phyloP scores from a whole-genome alignment of 805 yeast genomes.

The Suhomyces prunicola region DNA sequence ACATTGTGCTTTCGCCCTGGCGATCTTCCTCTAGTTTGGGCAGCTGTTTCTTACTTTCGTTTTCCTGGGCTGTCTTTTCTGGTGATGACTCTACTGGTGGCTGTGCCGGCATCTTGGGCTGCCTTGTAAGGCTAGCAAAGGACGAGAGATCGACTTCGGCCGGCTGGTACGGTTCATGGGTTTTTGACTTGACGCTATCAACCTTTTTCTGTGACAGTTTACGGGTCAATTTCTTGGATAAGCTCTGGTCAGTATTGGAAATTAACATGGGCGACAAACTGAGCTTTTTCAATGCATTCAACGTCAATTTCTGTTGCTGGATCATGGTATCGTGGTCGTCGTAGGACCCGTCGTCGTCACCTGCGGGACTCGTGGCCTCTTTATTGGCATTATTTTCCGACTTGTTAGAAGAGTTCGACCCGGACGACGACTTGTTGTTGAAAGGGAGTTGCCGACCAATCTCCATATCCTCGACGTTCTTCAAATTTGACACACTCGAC shows the following conservation, averaged over 20 bases:
- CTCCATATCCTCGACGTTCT: constrained; percentile 29
- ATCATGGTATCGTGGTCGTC: constrained; percentile 35
- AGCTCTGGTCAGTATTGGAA: constrained; percentile 22
- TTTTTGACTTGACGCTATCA: neutral
- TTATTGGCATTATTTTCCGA: constrained; percentile 1
- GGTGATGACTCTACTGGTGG: neutral
- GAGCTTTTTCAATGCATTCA: constrained; percentile 42
- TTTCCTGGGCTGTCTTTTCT: neutral
- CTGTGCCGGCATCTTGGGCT: constrained; percentile 24
- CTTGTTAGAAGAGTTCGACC: constrained; percentile 1
- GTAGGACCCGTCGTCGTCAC: constrained; percentile 12
- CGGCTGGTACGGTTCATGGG: constrained; percentile 38
- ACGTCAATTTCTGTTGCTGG: constrained; percentile 41
- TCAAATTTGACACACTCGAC: constrained; percentile 33
- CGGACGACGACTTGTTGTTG: constrained; percentile 13
- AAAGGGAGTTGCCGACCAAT: constrained; percentile 45
- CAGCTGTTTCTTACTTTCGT: constrained; percentile 1
- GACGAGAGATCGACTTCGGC: constrained; percentile 45
- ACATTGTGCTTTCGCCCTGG: neutral
- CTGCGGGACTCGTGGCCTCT: constrained; percentile 2
- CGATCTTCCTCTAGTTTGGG: constrained; percentile 2
- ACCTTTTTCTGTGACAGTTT: constrained; percentile 1
- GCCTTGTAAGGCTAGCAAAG: constrained; percentile 44
- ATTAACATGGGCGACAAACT: constrained; percentile 41
- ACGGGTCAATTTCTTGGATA: constrained; percentile 1